These are phyloP conservation scores for Lumnitzera littorea DNA, from an alignment of 345 rosid species.

Conservation along the genomic window DNA sequence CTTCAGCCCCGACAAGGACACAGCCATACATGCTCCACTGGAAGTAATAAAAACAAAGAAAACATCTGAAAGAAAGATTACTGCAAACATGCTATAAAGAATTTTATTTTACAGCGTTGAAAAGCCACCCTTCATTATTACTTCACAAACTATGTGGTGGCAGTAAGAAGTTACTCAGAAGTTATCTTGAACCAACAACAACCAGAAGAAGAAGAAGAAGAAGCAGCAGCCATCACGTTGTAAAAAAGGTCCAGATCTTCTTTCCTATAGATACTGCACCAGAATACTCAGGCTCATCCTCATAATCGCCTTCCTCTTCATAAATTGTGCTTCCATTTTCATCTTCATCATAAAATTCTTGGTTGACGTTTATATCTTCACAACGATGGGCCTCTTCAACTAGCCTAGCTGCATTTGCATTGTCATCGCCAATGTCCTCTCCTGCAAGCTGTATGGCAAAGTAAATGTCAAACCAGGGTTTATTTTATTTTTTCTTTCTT, in stretches of 20 bases:
- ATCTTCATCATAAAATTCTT: conserved; percentile 32
- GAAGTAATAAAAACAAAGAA: too few relatives aligned
- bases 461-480: not conserved
- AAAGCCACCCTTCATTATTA: too few relatives aligned
- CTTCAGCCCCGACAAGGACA: too few relatives aligned
- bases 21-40: too few relatives aligned
- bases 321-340: conserved; percentile 33
- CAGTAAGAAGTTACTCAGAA: not conserved
- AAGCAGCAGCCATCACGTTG: conserved; percentile 28
- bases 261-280: conserved; percentile 61
- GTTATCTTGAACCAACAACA: not conserved
- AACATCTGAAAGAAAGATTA: too few relatives aligned
- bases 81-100: too few relatives aligned
- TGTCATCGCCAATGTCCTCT: conserved; percentile 19
- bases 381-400: conserved; percentile 25
- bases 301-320: conserved; percentile 33
- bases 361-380: conserved; percentile 35
- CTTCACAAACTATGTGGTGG: too few relatives aligned
- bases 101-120: too few relatives aligned
- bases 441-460: conserved; percentile 26
- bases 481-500: not conserved
- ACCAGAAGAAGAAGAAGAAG: not conserved
- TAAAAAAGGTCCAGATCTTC: conserved; percentile 84
- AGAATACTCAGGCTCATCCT: conserved; percentile 43
- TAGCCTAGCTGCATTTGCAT: conserved; percentile 22